phyloP scores from a whole-genome alignment of 352 stramenopile species.

The Pythium volutum region DNA sequence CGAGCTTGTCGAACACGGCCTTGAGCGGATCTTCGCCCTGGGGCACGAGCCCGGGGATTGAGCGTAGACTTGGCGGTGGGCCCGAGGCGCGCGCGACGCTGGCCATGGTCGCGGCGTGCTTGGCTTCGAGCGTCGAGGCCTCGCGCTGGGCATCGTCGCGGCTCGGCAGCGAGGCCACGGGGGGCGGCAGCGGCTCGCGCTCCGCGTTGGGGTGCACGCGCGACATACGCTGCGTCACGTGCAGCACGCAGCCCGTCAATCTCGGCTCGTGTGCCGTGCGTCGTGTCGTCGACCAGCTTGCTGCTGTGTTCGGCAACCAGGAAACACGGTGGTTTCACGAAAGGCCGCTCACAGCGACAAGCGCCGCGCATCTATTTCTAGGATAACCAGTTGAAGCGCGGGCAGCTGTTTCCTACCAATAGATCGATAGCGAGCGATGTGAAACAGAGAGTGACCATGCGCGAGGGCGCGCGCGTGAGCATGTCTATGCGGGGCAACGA shows the following conservation, averaged over 20 bases:
- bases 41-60: conserved; percentile 8
- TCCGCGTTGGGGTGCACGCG: conserved; percentile 14
- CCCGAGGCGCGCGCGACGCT: neutral
- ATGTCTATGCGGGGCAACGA: too few species aligned
- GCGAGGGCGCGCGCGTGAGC: too few species aligned
- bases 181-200: neutral
- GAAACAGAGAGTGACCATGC: too few species aligned
- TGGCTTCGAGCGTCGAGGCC: conserved; percentile 16
- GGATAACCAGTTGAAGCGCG: too few species aligned
- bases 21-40: conserved; percentile 6
- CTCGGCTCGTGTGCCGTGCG: neutral
- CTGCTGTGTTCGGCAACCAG: too few species aligned
- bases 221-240: conserved; percentile 4
- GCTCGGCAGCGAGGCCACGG: neutral
- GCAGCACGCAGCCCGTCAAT: neutral
- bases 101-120: conserved; percentile 18
- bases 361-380: too few species aligned
- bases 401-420: too few species aligned
- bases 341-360: too few species aligned
- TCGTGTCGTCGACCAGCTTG: too few species aligned
- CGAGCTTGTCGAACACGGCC: conserved; percentile 14
- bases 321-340: too few species aligned
- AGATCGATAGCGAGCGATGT: too few species aligned
- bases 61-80: conserved; percentile 8
- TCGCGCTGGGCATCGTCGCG: conserved; percentile 12